Conservation (phyloP, 208 protist species). For the Crithidia thermophila region DNA sequence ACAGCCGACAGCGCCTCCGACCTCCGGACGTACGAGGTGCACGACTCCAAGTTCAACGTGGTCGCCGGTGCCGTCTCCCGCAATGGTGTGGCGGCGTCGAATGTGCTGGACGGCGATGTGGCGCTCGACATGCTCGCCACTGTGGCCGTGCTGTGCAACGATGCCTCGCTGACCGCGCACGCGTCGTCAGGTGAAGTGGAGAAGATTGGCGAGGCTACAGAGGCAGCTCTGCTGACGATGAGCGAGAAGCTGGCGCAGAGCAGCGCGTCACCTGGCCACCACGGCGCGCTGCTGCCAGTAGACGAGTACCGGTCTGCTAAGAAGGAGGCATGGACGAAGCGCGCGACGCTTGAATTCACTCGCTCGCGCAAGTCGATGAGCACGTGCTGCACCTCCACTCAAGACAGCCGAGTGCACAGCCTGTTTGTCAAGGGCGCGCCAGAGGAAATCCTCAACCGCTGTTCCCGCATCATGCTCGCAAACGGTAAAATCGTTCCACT, state of each 20-base stretch:
- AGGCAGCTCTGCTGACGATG: slow-evolving; percentile 92
- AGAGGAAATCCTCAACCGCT: slow-evolving; percentile 93
- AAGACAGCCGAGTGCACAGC: slow-evolving; percentile 18
- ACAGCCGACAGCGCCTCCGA: slow-evolving; percentile 32
- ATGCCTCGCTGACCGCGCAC: slow-evolving; percentile 58
- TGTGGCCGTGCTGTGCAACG: slow-evolving; percentile 79
- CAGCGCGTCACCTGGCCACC: background rate
- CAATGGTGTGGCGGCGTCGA: background rate
- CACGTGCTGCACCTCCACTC: slow-evolving; percentile 65
- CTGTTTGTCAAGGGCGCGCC: slow-evolving; percentile 96
- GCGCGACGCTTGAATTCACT: slow-evolving; percentile 94
- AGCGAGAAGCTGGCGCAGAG: slow-evolving; percentile 88
- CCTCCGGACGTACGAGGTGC: slow-evolving; percentile 43
- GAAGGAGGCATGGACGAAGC: slow-evolving; percentile 48
- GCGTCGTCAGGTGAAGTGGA: slow-evolving; percentile 37
- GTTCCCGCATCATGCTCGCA: slow-evolving; percentile 53
- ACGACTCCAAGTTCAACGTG: slow-evolving; percentile 64
- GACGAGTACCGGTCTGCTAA: slow-evolving; percentile 36
- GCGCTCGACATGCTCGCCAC: slow-evolving; percentile 66
- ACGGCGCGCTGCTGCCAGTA: slow-evolving; percentile 14
- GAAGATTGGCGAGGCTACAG: slow-evolving; percentile 89
- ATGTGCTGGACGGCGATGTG: slow-evolving; percentile 36
- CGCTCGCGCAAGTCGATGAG: slow-evolving; percentile 96
- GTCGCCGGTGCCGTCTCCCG: slow-evolving; percentile 36
- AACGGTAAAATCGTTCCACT: slow-evolving; percentile 60